Conservation (phyloP, 352 stramenopile genomes). For the Globisporangium sylvaticum region DNA sequence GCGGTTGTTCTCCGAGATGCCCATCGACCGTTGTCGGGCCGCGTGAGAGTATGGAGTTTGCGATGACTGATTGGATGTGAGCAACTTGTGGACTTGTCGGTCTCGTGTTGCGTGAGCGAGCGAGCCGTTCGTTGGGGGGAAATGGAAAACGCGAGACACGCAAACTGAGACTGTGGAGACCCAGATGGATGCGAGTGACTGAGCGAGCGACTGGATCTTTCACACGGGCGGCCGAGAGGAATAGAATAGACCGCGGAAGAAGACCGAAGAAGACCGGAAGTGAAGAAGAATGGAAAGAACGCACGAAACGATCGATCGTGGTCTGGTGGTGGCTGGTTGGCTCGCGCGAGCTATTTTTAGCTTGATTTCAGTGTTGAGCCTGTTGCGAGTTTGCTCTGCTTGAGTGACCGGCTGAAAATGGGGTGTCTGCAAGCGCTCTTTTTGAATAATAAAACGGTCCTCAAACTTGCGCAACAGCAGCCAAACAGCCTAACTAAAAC, state of each 20-base stretch:
- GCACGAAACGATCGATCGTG: not conserved
- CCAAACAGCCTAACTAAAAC: not conserved
- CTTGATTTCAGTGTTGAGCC: no score
- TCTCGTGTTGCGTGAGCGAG: not conserved
- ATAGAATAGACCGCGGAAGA: not conserved
- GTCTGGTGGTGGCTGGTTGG: no score
- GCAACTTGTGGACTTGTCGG: not conserved
- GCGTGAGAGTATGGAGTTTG: no score
- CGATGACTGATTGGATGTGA: not conserved
- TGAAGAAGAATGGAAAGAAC: not conserved
- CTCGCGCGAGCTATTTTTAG: no score
- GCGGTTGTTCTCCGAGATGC: slow-evolving; percentile 16
- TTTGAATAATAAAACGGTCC: slow-evolving; percentile 4
- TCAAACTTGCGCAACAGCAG: no score
- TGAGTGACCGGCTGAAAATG: no score
- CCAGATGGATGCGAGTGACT: no score
- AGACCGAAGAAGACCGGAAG: not conserved
- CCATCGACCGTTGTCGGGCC: slow-evolving; percentile 6
- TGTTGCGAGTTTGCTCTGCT: no score
- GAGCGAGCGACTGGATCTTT: not conserved
- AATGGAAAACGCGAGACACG: not conserved
- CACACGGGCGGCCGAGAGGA: not conserved
- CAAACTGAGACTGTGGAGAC: slow-evolving; percentile 9
- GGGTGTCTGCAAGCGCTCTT: no score
- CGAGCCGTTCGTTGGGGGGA: not conserved